Evolutionary conservation across 345 rosid genomes (phyloP).

Genomic region (Camelina hispida): DNA sequence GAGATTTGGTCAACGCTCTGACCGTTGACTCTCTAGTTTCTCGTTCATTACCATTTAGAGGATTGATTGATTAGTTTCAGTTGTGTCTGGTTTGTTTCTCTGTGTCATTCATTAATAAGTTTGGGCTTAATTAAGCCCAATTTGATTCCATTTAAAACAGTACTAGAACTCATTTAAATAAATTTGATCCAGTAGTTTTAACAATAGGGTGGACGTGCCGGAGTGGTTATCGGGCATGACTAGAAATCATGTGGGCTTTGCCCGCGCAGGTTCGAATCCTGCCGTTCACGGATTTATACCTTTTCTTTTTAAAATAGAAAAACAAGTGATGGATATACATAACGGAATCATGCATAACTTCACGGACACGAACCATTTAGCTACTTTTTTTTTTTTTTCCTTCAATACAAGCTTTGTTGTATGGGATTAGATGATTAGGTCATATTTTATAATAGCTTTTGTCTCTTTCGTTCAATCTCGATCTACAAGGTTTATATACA

Average conservation of each 20-base stretch:
- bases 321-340: not conserved
- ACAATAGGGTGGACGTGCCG: conserved; percentile 43
- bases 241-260: conserved; percentile 95
- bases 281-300: conserved; percentile 38
- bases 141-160: not conserved
- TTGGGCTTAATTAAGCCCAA: conserved; percentile 35
- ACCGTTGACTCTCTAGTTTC: conserved; percentile 41
- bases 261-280: conserved; percentile 97
- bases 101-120: conserved; percentile 3
- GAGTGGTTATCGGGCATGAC: conserved; percentile 85
- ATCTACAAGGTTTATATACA: not conserved
- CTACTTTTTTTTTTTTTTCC: too few relatives aligned
- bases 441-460: not conserved
- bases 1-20: conserved; percentile 42
- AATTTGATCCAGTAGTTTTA: rapidly evolving
- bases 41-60: conserved; percentile 34
- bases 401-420: not conserved
- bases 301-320: not conserved
- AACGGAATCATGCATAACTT: too few relatives aligned
- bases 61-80: not conserved
- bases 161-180: not conserved
- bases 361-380: too few relatives aligned
- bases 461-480: not conserved
- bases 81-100: not conserved
- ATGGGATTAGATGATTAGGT: not conserved